Percentiles rank a stretch among this genome's conserved stretches.
Evolutionary conservation across 805 yeast genomes (phyloP).

Genomic region (Grigorovia humatica): DNA sequence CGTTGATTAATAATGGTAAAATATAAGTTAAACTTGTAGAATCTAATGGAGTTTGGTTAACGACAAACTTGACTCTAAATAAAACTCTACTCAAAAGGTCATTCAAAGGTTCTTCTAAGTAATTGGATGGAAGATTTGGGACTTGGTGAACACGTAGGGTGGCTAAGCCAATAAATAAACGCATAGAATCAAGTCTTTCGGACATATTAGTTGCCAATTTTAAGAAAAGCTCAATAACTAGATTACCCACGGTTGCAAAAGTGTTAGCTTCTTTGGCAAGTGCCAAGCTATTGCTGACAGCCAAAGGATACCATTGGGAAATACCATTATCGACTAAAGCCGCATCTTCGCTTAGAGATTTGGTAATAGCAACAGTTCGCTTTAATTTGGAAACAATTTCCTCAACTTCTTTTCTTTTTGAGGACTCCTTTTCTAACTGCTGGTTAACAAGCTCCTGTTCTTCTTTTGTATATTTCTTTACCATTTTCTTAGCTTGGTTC

Average conservation of each 20-base stretch:
- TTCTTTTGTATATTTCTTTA: conserved; percentile 61
- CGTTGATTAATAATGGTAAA: conserved; percentile 62
- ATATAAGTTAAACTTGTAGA: conserved; percentile 58
- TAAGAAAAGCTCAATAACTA: conserved; percentile 43
- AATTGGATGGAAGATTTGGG: conserved; percentile 36
- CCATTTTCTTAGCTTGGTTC: conserved; percentile 48
- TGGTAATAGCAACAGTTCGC: conserved; percentile 45
- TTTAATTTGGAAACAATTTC: conserved; percentile 29
- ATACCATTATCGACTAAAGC: conserved; percentile 52
- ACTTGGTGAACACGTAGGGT: conserved; percentile 48
- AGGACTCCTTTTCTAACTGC: conserved; percentile 53
- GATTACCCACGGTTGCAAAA: conserved; percentile 32
- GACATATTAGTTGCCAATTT: conserved; percentile 43
- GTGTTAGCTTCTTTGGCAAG: conserved; percentile 32
- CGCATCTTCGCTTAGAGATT: conserved; percentile 42
- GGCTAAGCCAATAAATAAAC: conserved; percentile 56
- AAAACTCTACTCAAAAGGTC: conserved; percentile 55
- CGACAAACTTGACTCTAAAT: conserved; percentile 62
- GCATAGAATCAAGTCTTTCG: conserved; percentile 40
- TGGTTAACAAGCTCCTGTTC: conserved; percentile 54
- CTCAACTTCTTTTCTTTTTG: conserved; percentile 41
- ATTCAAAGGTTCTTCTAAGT: conserved; percentile 40
- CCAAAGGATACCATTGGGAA: conserved; percentile 60
- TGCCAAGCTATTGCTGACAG: conserved; percentile 40
- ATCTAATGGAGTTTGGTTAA: conserved; percentile 66